A percentile compares a stretch with the other conserved stretches of the same genome.
phyloP scores from a whole-genome alignment of 768 basidiomycete species.

The Chalciporus sphaerocephalus region DNA sequence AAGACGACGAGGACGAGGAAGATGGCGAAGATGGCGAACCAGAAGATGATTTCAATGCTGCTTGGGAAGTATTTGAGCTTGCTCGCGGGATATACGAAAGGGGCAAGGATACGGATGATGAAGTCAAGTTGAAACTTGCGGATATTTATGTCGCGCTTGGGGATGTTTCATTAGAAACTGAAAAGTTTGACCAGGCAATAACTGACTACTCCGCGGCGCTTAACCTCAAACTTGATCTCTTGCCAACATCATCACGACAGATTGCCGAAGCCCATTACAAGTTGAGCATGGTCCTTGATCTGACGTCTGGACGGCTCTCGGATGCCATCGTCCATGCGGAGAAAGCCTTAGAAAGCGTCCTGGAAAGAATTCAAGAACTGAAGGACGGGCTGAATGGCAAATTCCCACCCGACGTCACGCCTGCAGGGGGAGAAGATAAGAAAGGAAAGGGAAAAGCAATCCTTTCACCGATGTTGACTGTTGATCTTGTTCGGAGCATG shows the following conservation, averaged over 20 bases:
- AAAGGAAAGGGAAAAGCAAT: conserved; percentile 74
- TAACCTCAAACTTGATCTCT: conserved; percentile 62
- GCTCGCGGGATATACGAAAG: conserved; percentile 84
- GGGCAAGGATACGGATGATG: conserved; percentile 52
- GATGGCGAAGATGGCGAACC: conserved; percentile 71
- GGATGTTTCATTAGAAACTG: conserved; percentile 95
- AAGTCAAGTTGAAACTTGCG: conserved; percentile 75
- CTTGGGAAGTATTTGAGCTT: conserved; percentile 96
- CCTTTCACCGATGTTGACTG: conserved; percentile 35
- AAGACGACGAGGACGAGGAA: conserved; percentile 51
- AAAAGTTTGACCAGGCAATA: conserved; percentile 95
- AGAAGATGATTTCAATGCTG: conserved; percentile 96
- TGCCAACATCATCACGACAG: conserved; percentile 86
- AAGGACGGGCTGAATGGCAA: conserved; percentile 41
- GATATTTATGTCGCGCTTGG: conserved; percentile 89
- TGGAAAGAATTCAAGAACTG: conserved; percentile 61
- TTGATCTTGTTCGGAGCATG: conserved; percentile 62
- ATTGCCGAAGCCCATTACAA: conserved; percentile 94
- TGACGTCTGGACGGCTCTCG: conserved; percentile 77
- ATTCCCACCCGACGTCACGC: conserved; percentile 29
- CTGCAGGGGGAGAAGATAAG: conserved; percentile 34
- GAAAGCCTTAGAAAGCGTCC: conserved; percentile 74
- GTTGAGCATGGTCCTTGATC: conserved; percentile 87
- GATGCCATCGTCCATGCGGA: conserved; percentile 82
- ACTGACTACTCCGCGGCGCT: conserved; percentile 80